These are phyloP conservation scores for Marasmius tenuissimus DNA, from an alignment of 1,284 basidiomycete genomes.

Conservation along the genomic window DNA sequence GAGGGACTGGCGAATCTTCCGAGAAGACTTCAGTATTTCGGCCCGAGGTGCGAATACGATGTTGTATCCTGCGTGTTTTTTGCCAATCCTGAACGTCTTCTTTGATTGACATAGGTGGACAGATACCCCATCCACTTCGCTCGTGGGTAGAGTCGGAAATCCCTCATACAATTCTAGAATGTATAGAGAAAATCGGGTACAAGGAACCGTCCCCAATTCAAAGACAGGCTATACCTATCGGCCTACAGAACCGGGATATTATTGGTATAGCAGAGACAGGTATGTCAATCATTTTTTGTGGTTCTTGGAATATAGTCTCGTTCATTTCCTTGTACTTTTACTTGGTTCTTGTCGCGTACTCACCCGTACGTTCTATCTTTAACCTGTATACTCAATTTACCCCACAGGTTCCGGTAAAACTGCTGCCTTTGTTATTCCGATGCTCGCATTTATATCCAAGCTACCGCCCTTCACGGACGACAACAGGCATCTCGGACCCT, in stretches of 20 bases:
- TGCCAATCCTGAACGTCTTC: neutral
- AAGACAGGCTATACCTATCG: conserved; percentile 97
- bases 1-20: conserved; percentile 98
- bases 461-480: conserved; percentile 88
- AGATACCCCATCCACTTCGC: conserved; percentile 90
- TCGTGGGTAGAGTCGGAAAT: conserved; percentile 91
- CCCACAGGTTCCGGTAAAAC: conserved; percentile 93
- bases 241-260: conserved; percentile 92
- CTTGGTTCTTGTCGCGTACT: conserved; percentile 29
- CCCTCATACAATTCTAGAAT: conserved; percentile 75
- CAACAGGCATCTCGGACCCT: conserved; percentile 91
- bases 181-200: conserved; percentile 92
- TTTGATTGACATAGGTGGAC: conserved; percentile 60
- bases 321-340: neutral
- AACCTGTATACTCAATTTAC: conserved; percentile 2
- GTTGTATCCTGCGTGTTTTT: neutral
- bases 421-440: conserved; percentile 98
- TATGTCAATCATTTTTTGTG: neutral
- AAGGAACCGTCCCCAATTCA: conserved; percentile 97
- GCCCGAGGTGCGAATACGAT: conserved; percentile 62
- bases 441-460: conserved; percentile 91
- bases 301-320: neutral
- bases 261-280: conserved; percentile 99
- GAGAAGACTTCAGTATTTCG: conserved; percentile 97
- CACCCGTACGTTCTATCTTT: conserved; percentile 1